Evolutionary conservation across 495 filamentous ascomycete genomes (phyloP).

Genomic region (Cercophora scortea): DNA sequence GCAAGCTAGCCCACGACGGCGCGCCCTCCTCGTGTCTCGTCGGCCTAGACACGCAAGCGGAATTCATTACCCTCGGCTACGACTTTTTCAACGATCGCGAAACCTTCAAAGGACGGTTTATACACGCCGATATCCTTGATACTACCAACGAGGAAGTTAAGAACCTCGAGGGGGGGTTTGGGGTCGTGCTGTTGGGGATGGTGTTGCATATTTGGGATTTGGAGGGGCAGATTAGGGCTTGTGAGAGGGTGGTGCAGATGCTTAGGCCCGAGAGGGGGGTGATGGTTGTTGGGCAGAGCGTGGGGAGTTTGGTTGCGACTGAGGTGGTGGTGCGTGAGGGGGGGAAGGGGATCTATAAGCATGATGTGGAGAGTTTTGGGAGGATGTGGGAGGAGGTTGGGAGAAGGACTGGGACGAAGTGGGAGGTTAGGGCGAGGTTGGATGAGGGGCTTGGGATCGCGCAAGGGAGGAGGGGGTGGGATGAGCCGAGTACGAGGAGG

Average conservation of each 20-base stretch:
- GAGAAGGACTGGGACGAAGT: constrained; percentile 27
- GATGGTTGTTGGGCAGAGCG: constrained; percentile 32
- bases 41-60: constrained; percentile 40
- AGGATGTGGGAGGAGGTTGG: constrained; percentile 37
- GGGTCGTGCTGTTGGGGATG: constrained; percentile 34
- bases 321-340: constrained; percentile 6
- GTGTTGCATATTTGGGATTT: constrained; percentile 40
- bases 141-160: constrained; percentile 2
- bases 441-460: constrained; percentile 15
- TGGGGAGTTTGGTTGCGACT: constrained; percentile 26
- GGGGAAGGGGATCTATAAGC: constrained; percentile 23
- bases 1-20: constrained; percentile 39
- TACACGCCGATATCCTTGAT: constrained; percentile 25
- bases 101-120: constrained; percentile 14
- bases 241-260: constrained; percentile 24
- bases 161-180: constrained; percentile 21
- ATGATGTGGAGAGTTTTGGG: constrained; percentile 35
- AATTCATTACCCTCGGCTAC: constrained; percentile 45
- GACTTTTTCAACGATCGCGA: constrained; percentile 27
- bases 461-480: constrained; percentile 11
- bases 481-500: too few relatives aligned
- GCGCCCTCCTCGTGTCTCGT: constrained; percentile 31
- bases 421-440: constrained; percentile 18
- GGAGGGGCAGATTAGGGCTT: constrained; percentile 29
- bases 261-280: constrained; percentile 25